Evolutionary conservation across 2,329 filamentous ascomycete genomes (phyloP).

Genomic region (Aspergillus ochraceus): DNA sequence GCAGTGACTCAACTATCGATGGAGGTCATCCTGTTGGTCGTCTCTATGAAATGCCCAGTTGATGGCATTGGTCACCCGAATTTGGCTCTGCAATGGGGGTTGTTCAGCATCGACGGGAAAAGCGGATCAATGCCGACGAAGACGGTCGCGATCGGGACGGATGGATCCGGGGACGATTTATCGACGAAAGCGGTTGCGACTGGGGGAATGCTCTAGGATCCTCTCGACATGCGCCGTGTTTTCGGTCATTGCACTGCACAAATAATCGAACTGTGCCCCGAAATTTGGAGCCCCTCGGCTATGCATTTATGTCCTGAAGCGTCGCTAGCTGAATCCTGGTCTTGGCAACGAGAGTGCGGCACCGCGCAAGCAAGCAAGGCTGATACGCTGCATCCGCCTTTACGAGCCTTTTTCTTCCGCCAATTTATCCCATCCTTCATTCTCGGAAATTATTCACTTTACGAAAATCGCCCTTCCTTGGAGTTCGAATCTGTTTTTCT

Average conservation of each 20-base stretch:
- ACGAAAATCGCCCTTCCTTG: background rate
- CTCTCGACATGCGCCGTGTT: background rate
- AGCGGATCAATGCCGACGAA: background rate
- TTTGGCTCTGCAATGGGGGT: conserved; percentile 4
- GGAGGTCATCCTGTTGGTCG: background rate
- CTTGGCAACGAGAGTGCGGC: conserved; percentile 10
- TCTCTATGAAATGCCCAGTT: no score
- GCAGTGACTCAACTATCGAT: conserved; percentile 4
- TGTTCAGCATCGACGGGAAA: conserved; percentile 1
- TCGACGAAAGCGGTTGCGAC: conserved; percentile 21
- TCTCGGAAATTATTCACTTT: background rate
- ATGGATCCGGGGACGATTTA: conserved; percentile 4
- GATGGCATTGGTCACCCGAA: conserved; percentile 7
- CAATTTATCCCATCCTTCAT: background rate
- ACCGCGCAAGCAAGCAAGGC: conserved; percentile 4
- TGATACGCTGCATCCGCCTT: conserved; percentile 5
- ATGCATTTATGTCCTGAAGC: conserved; percentile 1
- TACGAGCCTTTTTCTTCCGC: background rate
- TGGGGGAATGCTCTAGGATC: background rate
- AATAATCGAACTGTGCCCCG: background rate
- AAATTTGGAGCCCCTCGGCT: background rate
- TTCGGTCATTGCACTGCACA: background rate
- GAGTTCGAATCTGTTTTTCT: background rate
- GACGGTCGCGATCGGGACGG: conserved; percentile 22
- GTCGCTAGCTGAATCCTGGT: background rate